Conservation (phyloP, 768 basidiomycete species). For the Tubosaeta sp. region DNA sequence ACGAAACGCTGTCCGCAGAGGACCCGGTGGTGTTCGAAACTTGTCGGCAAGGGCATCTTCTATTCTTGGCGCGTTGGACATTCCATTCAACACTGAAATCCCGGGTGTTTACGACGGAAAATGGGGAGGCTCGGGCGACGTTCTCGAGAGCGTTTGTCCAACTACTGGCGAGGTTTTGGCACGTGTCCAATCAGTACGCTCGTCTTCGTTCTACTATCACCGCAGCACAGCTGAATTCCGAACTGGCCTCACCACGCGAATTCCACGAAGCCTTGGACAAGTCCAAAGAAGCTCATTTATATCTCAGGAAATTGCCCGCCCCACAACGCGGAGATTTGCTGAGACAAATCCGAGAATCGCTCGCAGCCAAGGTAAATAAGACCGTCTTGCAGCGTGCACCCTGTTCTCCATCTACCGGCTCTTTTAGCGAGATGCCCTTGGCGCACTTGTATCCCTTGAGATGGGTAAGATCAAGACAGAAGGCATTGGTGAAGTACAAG, state of each 20-base stretch:
- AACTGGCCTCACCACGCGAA: constrained; percentile 67
- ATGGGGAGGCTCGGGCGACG: constrained; percentile 73
- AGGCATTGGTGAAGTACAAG: constrained; percentile 90
- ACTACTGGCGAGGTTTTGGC: constrained; percentile 85
- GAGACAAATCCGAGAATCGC: constrained; percentile 80
- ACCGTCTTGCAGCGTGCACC: not conserved
- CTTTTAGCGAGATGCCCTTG: constrained; percentile 67
- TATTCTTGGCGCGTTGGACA: constrained; percentile 61
- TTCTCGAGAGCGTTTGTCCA: constrained; percentile 72
- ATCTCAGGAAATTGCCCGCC: constrained; percentile 75
- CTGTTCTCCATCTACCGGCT: constrained; percentile 9
- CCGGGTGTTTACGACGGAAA: constrained; percentile 78
- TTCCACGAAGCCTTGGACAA: constrained; percentile 63
- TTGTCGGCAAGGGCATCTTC: constrained; percentile 69
- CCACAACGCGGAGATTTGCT: constrained; percentile 87
- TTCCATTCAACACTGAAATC: constrained; percentile 52
- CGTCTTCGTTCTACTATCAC: not conserved
- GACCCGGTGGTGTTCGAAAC: constrained; percentile 28
- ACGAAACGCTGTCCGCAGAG: constrained; percentile 16
- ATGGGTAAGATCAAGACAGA: constrained; percentile 93
- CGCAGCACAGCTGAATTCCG: constrained; percentile 9
- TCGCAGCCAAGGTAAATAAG: constrained; percentile 73
- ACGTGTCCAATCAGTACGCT: constrained; percentile 60
- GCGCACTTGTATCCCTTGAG: constrained; percentile 79
- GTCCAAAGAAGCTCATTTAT: constrained; percentile 66